A percentile compares a stretch with the other conserved stretches of the same genome.
phyloP scores from a whole-genome alignment of 805 yeast genomes.

The Wickerhamiella sergipiensis region DNA sequence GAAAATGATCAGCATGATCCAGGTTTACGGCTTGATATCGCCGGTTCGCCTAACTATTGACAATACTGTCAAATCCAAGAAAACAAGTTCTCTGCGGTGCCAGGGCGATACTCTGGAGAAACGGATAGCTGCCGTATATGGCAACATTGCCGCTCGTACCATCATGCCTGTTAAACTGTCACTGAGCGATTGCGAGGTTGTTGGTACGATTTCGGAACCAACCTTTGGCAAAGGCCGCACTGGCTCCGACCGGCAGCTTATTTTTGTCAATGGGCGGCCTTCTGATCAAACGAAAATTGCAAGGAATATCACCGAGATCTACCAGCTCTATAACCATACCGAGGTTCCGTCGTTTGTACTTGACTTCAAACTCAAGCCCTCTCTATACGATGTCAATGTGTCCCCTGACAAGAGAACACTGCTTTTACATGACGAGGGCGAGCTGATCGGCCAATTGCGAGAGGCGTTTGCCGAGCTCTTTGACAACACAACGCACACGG shows the following conservation, averaged over 20 bases:
- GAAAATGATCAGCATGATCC: conserved; percentile 49
- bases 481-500: conserved; percentile 25
- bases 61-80: conserved; percentile 28
- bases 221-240: conserved; percentile 70
- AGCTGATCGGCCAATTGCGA: conserved; percentile 42
- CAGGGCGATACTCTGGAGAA: conserved; percentile 35
- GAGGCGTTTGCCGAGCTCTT: conserved; percentile 38
- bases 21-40: conserved; percentile 51
- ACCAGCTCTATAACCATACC: conserved; percentile 52
- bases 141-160: conserved; percentile 49
- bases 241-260: conserved; percentile 58
- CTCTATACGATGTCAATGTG: conserved; percentile 58
- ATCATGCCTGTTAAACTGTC: conserved; percentile 36
- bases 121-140: conserved; percentile 55
- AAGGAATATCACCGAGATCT: conserved; percentile 58
- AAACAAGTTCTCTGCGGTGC: conserved; percentile 22
- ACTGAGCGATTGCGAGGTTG: neutral
- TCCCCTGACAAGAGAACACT: conserved; percentile 82
- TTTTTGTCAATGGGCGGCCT: conserved; percentile 69
- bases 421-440: conserved; percentile 49
- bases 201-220: conserved; percentile 60
- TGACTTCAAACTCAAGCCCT: conserved; percentile 40
- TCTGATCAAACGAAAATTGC: conserved; percentile 40
- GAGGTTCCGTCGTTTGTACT: conserved; percentile 63
- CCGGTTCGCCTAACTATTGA: conserved; percentile 47